phyloP scores from a whole-genome alignment of 2,329 filamentous ascomycete genomes.

The Botrytis porri region DNA sequence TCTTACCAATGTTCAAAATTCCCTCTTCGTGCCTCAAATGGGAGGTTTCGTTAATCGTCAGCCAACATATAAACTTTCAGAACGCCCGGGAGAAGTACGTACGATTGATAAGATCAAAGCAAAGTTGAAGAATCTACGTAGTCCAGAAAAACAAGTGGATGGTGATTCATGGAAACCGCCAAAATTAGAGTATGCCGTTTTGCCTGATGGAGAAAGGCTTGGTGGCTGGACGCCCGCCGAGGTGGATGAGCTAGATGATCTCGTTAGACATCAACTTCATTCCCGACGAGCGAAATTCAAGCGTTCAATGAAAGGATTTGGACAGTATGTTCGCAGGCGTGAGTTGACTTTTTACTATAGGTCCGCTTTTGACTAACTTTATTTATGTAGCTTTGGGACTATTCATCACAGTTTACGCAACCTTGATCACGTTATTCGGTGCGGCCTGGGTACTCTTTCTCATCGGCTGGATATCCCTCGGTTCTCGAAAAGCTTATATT shows the following conservation, averaged over 20 bases:
- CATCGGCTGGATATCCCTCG: slow-evolving; percentile 86
- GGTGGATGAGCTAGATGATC: slow-evolving; percentile 73
- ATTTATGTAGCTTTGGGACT: slow-evolving; percentile 62
- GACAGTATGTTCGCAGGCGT: slow-evolving; percentile 71
- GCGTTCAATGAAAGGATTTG: slow-evolving; percentile 73
- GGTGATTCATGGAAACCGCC: slow-evolving; percentile 26
- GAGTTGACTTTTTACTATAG: slow-evolving; percentile 36
- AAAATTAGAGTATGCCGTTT: slow-evolving; percentile 59
- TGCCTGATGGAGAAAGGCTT: slow-evolving; percentile 69
- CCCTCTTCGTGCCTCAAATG: slow-evolving; percentile 77
- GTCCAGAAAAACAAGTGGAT: slow-evolving; percentile 18
- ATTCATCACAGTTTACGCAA: slow-evolving; percentile 77
- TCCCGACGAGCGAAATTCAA: slow-evolving; percentile 77
- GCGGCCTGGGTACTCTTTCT: slow-evolving; percentile 84
- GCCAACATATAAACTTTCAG: slow-evolving; percentile 29
- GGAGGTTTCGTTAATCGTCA: slow-evolving; percentile 70
- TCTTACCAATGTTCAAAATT: slow-evolving; percentile 85
- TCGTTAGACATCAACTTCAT: slow-evolving; percentile 84
- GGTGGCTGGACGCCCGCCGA: slow-evolving; percentile 75
- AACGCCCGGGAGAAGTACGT: slow-evolving; percentile 22
- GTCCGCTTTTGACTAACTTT: background rate
- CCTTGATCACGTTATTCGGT: slow-evolving; percentile 80
- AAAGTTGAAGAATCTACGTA: slow-evolving; percentile 25
- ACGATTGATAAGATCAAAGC: slow-evolving; percentile 30
- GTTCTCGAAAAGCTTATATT: slow-evolving; percentile 63